Base-by-base conservation (phyloP, 2,329 filamentous ascomycete genomes). In the Colletotrichum salicis region DNA sequence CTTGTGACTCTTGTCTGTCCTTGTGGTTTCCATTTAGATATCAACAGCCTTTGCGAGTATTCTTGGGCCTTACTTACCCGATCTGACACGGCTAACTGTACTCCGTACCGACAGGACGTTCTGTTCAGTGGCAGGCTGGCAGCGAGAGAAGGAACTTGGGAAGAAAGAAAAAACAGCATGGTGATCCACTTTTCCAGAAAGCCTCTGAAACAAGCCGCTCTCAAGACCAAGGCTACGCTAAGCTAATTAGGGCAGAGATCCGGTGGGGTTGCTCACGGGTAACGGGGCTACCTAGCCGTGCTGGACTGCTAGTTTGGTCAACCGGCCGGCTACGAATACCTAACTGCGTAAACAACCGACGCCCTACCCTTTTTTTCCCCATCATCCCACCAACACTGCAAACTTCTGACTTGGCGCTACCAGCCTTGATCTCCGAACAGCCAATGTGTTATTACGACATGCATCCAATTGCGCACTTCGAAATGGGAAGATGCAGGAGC, bases 191-290 rank as follows among this genome's bases (percentile, higher is more conserved):
- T 45, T 6, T 41, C 15, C 48, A 27, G 37, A 45, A 45, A 19
- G 41, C 19, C 45, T 70, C 70, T 72, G 70, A 72, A 72, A 72
- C 70, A 72, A 70, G 66, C 70, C 59, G 55, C 54, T 27, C 70
- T 37, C 70, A 27, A 55, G 24, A 37, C 54, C 54, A 29, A 33
- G 55, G 54, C 64, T 71, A 31, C 51, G 31, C 35, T 33, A 24
- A 55, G 35, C n/a, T 35, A 22, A 29, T 33, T 27, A 29, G 22
- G 35, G 41, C 58, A 31, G 54, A 10, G 27, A 22, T 12, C 52
- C 41, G 52, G 29, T 58, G 64, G 64, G 52, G 59, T 48, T 13
- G 15, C 27, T 22, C 27, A 27, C 45, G 22, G 13, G 45, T n/a
- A 19, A 48, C 41, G 41, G 41, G 41, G 41, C 19, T 48, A 19